phyloP scores from a whole-genome alignment of 2,329 filamentous ascomycete genomes.

The Claviceps lovelessii region DNA sequence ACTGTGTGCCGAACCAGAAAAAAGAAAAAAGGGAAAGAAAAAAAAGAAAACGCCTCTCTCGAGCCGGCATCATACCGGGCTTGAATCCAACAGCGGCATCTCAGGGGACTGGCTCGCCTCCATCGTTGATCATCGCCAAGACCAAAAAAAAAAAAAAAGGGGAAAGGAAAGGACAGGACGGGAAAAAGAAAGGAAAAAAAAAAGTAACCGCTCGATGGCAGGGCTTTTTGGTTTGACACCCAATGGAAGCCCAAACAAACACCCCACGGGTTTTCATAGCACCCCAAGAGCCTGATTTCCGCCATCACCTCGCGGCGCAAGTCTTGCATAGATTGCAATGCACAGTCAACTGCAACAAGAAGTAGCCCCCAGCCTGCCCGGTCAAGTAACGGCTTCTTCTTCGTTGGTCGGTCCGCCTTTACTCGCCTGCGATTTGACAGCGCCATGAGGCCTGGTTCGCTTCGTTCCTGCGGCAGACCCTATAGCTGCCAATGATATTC shows the following conservation, averaged over 20 bases:
- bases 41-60: neutral
- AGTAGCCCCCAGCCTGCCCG: neutral
- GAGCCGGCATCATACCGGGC: too few relatives aligned
- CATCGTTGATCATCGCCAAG: too few relatives aligned
- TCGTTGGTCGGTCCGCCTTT: neutral
- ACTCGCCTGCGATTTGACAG: neutral
- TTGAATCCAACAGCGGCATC: too few relatives aligned
- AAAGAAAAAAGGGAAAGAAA: neutral
- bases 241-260: conserved; percentile 20
- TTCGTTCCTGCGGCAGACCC: neutral
- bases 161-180: too few relatives aligned
- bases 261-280: conserved; percentile 17
- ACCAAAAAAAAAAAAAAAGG: too few relatives aligned
- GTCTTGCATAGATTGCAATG: conserved; percentile 8
- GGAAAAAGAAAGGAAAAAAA: too few relatives aligned
- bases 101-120: too few relatives aligned
- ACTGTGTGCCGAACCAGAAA: neutral
- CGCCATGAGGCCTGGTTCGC: neutral
- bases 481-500: neutral
- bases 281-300: conserved; percentile 15
- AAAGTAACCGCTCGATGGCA: too few relatives aligned
- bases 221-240: conserved; percentile 14
- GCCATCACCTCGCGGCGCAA: conserved; percentile 30
- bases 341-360: conserved; percentile 7
- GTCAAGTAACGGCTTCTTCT: neutral